Conservation (phyloP, 169 alveolate species). For the Plasmodium adleri region DNA sequence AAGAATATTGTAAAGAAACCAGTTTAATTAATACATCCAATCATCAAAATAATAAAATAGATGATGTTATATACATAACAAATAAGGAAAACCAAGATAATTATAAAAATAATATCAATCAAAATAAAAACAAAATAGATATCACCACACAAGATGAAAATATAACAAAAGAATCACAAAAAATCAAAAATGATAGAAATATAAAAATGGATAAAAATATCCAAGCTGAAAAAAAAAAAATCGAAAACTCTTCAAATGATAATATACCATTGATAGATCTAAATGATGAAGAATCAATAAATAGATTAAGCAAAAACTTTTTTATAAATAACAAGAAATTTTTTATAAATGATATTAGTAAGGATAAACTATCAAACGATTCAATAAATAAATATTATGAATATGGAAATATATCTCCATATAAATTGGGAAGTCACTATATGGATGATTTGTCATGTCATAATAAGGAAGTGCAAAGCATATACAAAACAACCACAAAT, state of each 20-base stretch:
- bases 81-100: background rate
- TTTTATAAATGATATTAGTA: slow-evolving; percentile 35
- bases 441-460: no score
- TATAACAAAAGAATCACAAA: background rate
- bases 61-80: background rate
- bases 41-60: no score
- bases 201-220: background rate
- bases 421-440: no score
- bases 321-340: slow-evolving; percentile 65
- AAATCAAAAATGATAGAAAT: background rate
- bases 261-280: slow-evolving; percentile 11
- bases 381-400: background rate
- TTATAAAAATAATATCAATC: background rate
- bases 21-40: background rate
- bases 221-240: background rate
- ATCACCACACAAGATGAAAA: background rate
- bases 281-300: slow-evolving; percentile 34
- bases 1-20: background rate
- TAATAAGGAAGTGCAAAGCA: no score
- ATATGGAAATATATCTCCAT: background rate
- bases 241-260: background rate
- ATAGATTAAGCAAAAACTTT: slow-evolving; percentile 59
- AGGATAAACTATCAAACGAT: background rate
- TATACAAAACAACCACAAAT: no score
- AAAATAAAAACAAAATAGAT: background rate